Evolutionary conservation across 176 grass and related monocot genomes (phyloP).

Genomic region (Otatea glauca): DNA sequence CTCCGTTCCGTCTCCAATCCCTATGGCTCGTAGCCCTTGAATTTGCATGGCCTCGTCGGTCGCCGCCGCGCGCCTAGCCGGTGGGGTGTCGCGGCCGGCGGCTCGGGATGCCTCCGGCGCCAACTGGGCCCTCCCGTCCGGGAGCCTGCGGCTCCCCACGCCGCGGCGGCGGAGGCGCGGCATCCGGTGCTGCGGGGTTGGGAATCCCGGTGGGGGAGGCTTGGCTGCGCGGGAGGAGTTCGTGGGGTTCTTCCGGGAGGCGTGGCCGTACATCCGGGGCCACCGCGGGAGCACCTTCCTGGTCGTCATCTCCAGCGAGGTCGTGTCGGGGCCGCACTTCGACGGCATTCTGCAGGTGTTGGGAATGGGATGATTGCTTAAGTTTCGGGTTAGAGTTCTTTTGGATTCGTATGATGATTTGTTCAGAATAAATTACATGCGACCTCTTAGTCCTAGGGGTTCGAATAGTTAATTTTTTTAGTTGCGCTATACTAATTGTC

Average conservation of each 20-base stretch:
- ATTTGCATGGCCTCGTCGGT: constrained; percentile 30
- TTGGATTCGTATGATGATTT: not conserved
- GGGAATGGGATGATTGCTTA: constrained; percentile 1
- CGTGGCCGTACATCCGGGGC: constrained; percentile 86
- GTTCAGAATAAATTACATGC: not conserved
- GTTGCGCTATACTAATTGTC: not conserved
- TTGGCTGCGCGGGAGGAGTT: constrained; percentile 52
- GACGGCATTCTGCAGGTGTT: constrained; percentile 80
- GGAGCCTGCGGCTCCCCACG: not conserved
- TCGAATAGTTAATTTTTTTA: not conserved
- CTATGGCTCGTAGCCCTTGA: constrained; percentile 27
- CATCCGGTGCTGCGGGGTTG: constrained; percentile 43
- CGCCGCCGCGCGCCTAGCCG: constrained; percentile 36
- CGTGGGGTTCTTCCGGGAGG: constrained; percentile 77
- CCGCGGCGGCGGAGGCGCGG: constrained; percentile 3
- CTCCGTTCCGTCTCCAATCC: not conserved
- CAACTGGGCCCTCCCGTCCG: not conserved
- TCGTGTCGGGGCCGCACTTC: constrained; percentile 65
- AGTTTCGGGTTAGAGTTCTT: not conserved
- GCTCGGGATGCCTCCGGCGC: too few species aligned
- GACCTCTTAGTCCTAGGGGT: not conserved
- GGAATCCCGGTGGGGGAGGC: not conserved
- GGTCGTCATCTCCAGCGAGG: constrained; percentile 82
- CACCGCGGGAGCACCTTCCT: constrained; percentile 87
- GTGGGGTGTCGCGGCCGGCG: not conserved